Base-by-base conservation (phyloP, 2,329 filamentous ascomycete species). In the Septoria petroselini region DNA sequence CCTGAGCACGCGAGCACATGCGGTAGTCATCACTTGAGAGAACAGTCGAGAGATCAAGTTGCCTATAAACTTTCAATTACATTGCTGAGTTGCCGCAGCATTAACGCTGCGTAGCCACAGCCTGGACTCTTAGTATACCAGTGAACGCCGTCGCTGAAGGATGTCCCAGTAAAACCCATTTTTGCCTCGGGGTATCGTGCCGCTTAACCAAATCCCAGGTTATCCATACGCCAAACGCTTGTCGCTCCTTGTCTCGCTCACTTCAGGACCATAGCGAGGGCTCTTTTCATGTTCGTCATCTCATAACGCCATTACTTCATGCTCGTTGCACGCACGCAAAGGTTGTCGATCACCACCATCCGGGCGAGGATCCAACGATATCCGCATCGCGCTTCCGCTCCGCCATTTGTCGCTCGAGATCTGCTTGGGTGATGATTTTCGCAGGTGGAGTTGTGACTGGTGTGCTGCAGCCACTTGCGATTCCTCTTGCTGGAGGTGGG, bases 301-400 rank as follows among this genome's bases (percentile, higher is more conserved):
- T 44, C 41, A 34, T 44, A 35, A 37, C 17, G 11, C 43, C 43
- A 18, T 46, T 14, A 23, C 29, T n/a, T 41, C 41, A 23, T 43
- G 27, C 17, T 21, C 21, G 12, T 6, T n/a, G 12, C 5, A 9
- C 23, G 23, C 5, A 27, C 9, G 23, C 23, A 27, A 9, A 15
- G 15, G 11, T 37, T 29, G 11, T n/a, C 18, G 12, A 41, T 54
- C 30, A 58, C 55, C 53, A 58, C 50, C 50, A 53, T 29, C 50
- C 50, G 6, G 55, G 46, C 27, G 48, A 38, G 11, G 50, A 54
- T 12, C 50, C 48, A 7, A 64, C 58, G 41, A 62, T 62, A 47
- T 66, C 64, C 3, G 59, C 58, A 43, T 64, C 64, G 18, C 55
- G 56, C 54, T 62, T 64, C 52, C 54, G 54, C 58, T 65, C 63